Evolutionary conservation across 2,329 filamentous ascomycete genomes (phyloP).

Genomic region (Talaromyces sp.): DNA sequence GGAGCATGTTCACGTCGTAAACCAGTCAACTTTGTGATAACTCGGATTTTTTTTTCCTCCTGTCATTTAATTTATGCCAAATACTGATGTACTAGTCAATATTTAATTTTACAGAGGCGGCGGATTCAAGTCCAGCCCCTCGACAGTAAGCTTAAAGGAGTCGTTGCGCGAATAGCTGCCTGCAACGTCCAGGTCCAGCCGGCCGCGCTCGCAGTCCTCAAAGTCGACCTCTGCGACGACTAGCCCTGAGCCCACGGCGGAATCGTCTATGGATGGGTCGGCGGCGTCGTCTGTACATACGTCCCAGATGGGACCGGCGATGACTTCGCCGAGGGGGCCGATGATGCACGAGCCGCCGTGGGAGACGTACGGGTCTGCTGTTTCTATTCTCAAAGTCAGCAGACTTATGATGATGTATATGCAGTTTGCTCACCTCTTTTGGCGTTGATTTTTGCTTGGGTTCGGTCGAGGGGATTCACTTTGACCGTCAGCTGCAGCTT

Average conservation of each 20-base stretch:
- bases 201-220: conserved; percentile 76
- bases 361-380: conserved; percentile 47
- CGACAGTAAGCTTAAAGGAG: conserved; percentile 55
- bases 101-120: conserved; percentile 36
- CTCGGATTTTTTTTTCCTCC: too few relatives aligned
- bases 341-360: conserved; percentile 80
- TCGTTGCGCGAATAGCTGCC: conserved; percentile 79
- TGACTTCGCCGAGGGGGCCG: conserved; percentile 69
- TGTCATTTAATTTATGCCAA: too few relatives aligned
- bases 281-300: conserved; percentile 26
- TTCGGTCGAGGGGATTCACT: neutral
- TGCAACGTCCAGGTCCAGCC: conserved; percentile 76
- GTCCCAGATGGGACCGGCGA: conserved; percentile 80
- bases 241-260: conserved; percentile 40
- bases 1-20: too few relatives aligned
- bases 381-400: neutral
- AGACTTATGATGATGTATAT: neutral
- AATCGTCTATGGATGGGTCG: conserved; percentile 10
- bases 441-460: neutral
- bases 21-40: too few relatives aligned
- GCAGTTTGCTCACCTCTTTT: neutral
- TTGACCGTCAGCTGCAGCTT: neutral
- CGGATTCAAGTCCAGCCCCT: conserved; percentile 55
- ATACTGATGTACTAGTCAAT: too few relatives aligned
- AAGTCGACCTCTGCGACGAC: conserved; percentile 73